phyloP scores from a whole-genome alignment of 73 alveolate species.

The Stentor coeruleus region DNA sequence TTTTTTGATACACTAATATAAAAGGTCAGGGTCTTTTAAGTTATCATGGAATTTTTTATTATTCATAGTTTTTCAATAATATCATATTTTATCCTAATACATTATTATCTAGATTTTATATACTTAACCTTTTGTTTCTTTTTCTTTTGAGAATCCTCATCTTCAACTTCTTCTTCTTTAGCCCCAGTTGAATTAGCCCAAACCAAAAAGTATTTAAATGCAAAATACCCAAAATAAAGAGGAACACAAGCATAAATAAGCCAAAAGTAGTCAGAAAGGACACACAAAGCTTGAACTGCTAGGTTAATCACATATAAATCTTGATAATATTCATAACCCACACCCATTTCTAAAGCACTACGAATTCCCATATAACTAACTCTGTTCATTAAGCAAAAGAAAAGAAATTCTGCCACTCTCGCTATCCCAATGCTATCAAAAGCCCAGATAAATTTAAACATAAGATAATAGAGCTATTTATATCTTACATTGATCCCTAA shows the following conservation, averaged over 20 bases:
- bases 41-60: too few relatives aligned
- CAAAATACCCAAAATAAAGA: not conserved
- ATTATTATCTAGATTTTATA: not conserved
- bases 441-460: not conserved
- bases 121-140: conserved; percentile 15
- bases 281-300: conserved; percentile 19
- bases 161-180: conserved; percentile 18
- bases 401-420: not conserved
- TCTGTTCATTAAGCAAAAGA: not conserved
- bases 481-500: not conserved
- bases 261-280: conserved; percentile 10
- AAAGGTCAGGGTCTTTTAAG: too few relatives aligned
- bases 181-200: conserved; percentile 28
- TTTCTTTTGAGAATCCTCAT: not conserved
- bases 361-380: not conserved
- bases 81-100: too few relatives aligned
- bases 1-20: too few relatives aligned
- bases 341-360: conserved; percentile 5
- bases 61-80: too few relatives aligned
- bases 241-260: conserved; percentile 9
- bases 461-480: not conserved
- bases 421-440: not conserved
- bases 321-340: conserved; percentile 13
- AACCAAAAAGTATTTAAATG: conserved; percentile 16
- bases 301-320: conserved; percentile 1